A percentile compares a stretch with the other conserved stretches of the same genome.
Evolutionary conservation across 75 land plant genomes (phyloP).

Genomic region (Ceratopteris richardii): DNA sequence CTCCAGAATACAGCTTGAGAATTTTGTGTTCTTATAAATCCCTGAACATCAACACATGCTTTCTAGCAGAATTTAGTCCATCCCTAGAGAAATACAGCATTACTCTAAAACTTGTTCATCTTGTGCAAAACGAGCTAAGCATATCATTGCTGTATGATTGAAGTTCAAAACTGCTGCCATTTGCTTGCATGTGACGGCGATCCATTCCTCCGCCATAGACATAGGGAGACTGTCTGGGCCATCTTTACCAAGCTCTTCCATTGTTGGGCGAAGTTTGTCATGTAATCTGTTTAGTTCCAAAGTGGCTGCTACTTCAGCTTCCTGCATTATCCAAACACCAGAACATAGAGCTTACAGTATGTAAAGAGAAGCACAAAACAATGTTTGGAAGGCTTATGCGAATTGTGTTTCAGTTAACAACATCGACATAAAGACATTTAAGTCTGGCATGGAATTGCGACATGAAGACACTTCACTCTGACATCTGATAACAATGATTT

Average conservation of each 20-base stretch:
- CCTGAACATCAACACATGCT: too few species aligned
- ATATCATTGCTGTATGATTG: slow-evolving; percentile 38
- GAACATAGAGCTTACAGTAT: background rate
- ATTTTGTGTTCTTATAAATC: too few species aligned
- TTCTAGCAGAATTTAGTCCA: too few species aligned
- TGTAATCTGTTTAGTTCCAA: slow-evolving; percentile 44
- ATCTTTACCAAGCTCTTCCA: slow-evolving; percentile 64
- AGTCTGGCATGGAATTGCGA: too few species aligned
- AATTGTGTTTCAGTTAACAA: too few species aligned
- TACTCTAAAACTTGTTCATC: too few species aligned
- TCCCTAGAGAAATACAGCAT: too few species aligned
- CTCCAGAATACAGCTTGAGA: too few species aligned
- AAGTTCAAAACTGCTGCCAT: slow-evolving; percentile 50
- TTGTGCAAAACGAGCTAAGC: slow-evolving; percentile 7
- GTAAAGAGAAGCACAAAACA: background rate
- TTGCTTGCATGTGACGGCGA: slow-evolving; percentile 44
- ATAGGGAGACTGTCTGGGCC: slow-evolving; percentile 52
- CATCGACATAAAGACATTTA: too few species aligned
- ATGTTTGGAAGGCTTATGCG: too few species aligned
- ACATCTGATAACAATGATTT: too few species aligned
- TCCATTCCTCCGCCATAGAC: slow-evolving; percentile 63
- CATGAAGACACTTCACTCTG: too few species aligned
- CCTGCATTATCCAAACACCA: slow-evolving; percentile 22
- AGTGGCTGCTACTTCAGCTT: slow-evolving; percentile 32
- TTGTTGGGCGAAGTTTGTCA: slow-evolving; percentile 53